Evolutionary conservation across 805 yeast species (phyloP), one percentile per base, ranked within the genome.

Genomic region (Komagataella pseudopastoris): DNA sequence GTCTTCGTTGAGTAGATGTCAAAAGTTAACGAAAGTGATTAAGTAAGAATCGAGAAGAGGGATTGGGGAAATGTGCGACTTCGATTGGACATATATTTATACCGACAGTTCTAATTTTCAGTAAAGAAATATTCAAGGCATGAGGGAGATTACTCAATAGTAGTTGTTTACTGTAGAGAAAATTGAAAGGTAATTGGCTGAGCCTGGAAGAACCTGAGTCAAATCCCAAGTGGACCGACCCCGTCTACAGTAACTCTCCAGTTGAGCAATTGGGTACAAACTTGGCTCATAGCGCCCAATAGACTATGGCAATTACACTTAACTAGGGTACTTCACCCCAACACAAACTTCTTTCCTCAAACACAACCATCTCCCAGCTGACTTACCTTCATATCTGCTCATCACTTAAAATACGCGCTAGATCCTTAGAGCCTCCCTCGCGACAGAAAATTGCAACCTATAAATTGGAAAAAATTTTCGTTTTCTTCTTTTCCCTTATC

Each of bases 401-500:
- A 18, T 22, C 24, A 17, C 17, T 17, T 17, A n/a, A n/a, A n/a
- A n/a, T 17, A 1, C 3, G 5, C n/a, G 8, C n/a, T 23, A 17
- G 6, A n/a, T 16, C 16, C 8, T 22, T 23, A 10, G 10, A 46
- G 6, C 10, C 10, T 18, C 39, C 10, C 39, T 14, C 39, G 39
- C 39, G 39, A 30, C 39, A 30, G 14, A 6, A 30, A 10, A 14
- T 14, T 30, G 10, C 39, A 30, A 30, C 39, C 39, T 30, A 30
- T 39, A 49, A 22, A 49, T 17, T 20, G 47, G n/a, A 24, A 39
- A 49, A 49, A 49, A n/a, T 50, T 17, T 24, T 47, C 44, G 39
- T 47, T 45, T 51, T 54, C 59, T 61, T 58, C 58, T 62, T 50
- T 53, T 55, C 51, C 50, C 55, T 74, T 79, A 75, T 76, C 73